These are phyloP conservation scores for Nasturtium officinale DNA, from an alignment of 345 rosid species.

Conservation along the genomic window DNA sequence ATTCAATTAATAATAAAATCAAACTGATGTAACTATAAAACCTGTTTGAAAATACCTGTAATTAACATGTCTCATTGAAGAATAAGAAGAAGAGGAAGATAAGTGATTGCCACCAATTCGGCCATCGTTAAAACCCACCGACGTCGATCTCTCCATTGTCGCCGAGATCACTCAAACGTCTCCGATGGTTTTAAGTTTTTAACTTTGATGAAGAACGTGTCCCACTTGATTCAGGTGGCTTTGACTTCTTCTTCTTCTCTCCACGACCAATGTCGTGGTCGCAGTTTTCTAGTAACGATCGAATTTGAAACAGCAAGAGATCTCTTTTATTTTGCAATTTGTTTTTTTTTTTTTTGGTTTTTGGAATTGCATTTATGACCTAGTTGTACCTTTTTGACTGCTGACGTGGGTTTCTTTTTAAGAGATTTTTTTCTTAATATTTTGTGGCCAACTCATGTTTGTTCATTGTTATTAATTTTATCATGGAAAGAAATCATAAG, in stretches of 20 bases:
- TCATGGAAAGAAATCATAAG: background rate
- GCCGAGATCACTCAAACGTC: background rate
- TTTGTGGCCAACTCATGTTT: background rate
- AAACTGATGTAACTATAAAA: background rate
- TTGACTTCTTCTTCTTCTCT: conserved; percentile 11
- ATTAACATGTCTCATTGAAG: conserved; percentile 41
- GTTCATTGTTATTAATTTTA: background rate
- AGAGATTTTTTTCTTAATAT: background rate
- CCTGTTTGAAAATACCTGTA: conserved; percentile 27
- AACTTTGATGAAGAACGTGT: conserved; percentile 29
- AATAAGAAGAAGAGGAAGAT: conserved; percentile 37
- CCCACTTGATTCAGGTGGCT: conserved; percentile 21
- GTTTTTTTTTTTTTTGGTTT: no score
- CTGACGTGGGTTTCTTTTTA: background rate
- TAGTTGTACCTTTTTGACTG: background rate
- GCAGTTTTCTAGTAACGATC: conserved; percentile 34
- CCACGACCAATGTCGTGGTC: conserved; percentile 38
- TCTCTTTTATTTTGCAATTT: background rate
- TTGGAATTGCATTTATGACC: conserved; percentile 2
- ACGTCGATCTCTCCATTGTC: conserved; percentile 43
- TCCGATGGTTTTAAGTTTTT: background rate
- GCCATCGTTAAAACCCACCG: conserved; percentile 40
- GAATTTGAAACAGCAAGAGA: conserved; percentile 13
- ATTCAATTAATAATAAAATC: background rate
- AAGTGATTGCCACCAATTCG: conserved; percentile 34